Evolutionary conservation across 2,329 filamentous ascomycete species (phyloP).

Genomic region (Metarhizium humberi): DNA sequence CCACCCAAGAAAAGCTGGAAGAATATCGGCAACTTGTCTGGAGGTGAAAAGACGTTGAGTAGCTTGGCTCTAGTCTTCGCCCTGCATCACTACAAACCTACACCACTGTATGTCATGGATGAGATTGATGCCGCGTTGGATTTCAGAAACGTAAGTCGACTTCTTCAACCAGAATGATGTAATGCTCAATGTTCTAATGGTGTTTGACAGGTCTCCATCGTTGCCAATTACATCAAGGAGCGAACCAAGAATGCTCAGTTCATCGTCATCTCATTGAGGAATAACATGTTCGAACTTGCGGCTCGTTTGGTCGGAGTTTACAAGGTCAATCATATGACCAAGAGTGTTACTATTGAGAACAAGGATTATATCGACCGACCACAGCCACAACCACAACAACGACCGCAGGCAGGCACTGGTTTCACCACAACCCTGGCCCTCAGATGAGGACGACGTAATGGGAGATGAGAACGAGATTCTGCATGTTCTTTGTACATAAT

Average conservation of each 20-base stretch:
- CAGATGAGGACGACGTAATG: slow-evolving; percentile 14
- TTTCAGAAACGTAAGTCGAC: slow-evolving; percentile 79
- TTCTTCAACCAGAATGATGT: neutral
- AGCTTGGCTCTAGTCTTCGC: slow-evolving; percentile 95
- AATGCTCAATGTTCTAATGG: neutral
- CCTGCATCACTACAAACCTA: slow-evolving; percentile 95
- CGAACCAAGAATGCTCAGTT: slow-evolving; percentile 98
- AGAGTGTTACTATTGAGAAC: slow-evolving; percentile 85
- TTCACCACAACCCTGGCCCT: slow-evolving; percentile 26
- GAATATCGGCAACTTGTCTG: slow-evolving; percentile 92
- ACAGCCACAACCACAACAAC: slow-evolving; percentile 17
- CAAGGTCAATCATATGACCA: slow-evolving; percentile 99
- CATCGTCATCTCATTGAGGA: slow-evolving; percentile 92
- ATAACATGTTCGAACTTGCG: slow-evolving; percentile 99
- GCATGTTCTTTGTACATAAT: slow-evolving; percentile 2
- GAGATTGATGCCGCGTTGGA: slow-evolving; percentile 97
- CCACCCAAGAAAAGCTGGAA: slow-evolving; percentile 99
- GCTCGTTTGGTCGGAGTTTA: slow-evolving; percentile 92
- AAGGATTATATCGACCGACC: slow-evolving; percentile 56
- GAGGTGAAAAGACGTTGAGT: slow-evolving; percentile 94
- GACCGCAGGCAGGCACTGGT: slow-evolving; percentile 18
- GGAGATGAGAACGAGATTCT: neutral
- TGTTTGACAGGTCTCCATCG: slow-evolving; percentile 70
- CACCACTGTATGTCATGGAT: slow-evolving; percentile 97
- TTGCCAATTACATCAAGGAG: slow-evolving; percentile 98